These are phyloP conservation scores for Nitzschia sp. DNA, from an alignment of 108 stramenopile genomes.

Conservation along the genomic window DNA sequence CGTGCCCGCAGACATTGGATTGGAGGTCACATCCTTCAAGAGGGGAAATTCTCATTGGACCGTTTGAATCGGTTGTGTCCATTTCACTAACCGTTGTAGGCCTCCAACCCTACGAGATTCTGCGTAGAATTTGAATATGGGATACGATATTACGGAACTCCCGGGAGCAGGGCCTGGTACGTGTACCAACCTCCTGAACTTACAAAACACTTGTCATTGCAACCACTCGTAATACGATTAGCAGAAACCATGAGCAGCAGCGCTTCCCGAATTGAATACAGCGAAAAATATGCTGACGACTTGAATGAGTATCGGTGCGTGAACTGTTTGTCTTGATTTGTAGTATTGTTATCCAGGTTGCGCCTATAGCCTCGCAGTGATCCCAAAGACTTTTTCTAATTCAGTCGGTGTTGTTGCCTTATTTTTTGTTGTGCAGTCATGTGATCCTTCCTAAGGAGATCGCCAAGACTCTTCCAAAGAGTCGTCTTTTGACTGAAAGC, in stretches of 20 bases:
- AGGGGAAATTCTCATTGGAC: no score
- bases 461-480: conserved; percentile 93
- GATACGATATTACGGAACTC: no score
- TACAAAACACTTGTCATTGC: background rate
- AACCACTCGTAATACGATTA: background rate
- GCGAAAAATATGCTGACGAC: conserved; percentile 81
- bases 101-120: background rate
- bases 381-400: background rate
- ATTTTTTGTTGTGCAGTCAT: conserved; percentile 51
- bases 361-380: background rate
- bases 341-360: background rate
- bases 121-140: background rate
- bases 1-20: no score
- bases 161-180: no score
- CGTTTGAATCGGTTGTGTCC: no score
- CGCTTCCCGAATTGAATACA: conserved; percentile 88
- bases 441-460: conserved; percentile 97
- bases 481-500: conserved; percentile 87
- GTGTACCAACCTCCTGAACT: no score
- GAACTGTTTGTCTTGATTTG: background rate
- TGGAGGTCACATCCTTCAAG: no score
- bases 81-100: no score
- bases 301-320: conserved; percentile 60
- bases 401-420: background rate
- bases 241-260: conserved; percentile 54